These are phyloP conservation scores for Monosporascus sp. DNA, from an alignment of 2,329 filamentous ascomycete species.

Conservation along the genomic window DNA sequence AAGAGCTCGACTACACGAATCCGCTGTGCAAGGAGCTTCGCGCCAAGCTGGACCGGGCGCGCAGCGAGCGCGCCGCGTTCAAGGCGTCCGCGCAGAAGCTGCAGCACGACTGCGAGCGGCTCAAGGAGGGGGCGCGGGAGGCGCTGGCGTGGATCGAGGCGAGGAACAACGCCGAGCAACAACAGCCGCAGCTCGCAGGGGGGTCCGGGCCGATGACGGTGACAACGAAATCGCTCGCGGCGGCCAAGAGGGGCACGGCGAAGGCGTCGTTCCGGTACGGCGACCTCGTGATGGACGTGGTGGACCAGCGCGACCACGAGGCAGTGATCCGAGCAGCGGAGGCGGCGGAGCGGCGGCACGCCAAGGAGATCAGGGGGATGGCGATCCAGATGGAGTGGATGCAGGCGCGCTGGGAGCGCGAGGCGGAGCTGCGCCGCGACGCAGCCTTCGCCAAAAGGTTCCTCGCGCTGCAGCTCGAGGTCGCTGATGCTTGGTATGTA, in stretches of 20 bases:
- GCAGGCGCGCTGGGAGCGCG: conserved; percentile 72
- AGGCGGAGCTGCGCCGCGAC: conserved; percentile 73
- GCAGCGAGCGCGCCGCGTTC: conserved; percentile 58
- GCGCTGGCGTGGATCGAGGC: conserved; percentile 31
- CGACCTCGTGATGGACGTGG: conserved; percentile 47
- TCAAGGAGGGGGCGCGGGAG: conserved; percentile 36
- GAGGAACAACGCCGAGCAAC: conserved; percentile 12
- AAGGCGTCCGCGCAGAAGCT: conserved; percentile 50
- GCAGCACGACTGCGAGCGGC: conserved; percentile 43
- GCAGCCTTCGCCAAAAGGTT: conserved; percentile 84
- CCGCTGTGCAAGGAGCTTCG: conserved; percentile 43
- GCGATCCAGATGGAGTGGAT: conserved; percentile 89
- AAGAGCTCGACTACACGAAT: conserved; percentile 16
- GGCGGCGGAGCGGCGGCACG: conserved; percentile 63
- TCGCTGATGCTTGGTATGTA: conserved; percentile 86
- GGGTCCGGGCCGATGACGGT: conserved; percentile 9
- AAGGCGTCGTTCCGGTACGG: conserved; percentile 31
- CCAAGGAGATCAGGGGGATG: conserved; percentile 74
- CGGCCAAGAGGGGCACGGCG: conserved; percentile 14
- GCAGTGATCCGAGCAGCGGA: conserved; percentile 54
- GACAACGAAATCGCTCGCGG: conserved; percentile 8
- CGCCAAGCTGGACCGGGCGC: conserved; percentile 63
- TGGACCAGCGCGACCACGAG: conserved; percentile 29
- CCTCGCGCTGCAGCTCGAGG: conserved; percentile 70
- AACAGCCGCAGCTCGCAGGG: conserved; percentile 16